Evolutionary conservation across 495 filamentous ascomycete species (phyloP), one percentile per base, ranked within the genome.

Genomic region (Daldinia loculata): DNA sequence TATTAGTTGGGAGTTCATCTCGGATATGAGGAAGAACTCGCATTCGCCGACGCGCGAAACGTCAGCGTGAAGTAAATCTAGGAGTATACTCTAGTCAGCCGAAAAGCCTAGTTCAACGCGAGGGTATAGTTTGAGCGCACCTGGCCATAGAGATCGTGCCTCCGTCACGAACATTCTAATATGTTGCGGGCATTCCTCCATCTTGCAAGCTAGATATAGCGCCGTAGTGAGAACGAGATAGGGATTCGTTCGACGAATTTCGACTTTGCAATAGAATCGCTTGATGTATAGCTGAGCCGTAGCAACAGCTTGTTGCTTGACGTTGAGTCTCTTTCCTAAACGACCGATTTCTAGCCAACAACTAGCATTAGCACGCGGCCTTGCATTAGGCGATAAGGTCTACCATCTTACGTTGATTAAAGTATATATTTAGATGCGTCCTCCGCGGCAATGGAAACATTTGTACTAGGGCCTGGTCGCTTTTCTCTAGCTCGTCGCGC

Each of bases 131-230:
- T 52, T 22, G 57, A 61, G 62, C 84, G 50, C 85, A 90, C 92
- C 89, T 75, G 93, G 91, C 93, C 94, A 99, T 45, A 94, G 82
- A 55, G 88, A 85, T n/a, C 93, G 88, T 4, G 94, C 93, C 78
- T 99, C 95, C 5, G 86, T 88, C 2, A 94, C 89, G 48, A 99
- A 87, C 56, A 94, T 86, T 34, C 95, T 87, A 67, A 99, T 98
- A 79, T 99, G 96, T 78, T 97, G 94, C 29, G 95, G 96, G 69
- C 90, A 95, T 80, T 99, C 95, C 79, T 99, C 95, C 92, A 97
- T 97, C 80, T 99, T 99, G 82, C 94, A 97, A 53, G 96, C 95
- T 36, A 99, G 84, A 80, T 99, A 99, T 67, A 98, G 83, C 27
- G 95, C 93, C 4, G 95, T 98, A 29, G 92, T 89, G 67, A 97